Conservation (phyloP, 75 land plant species). For the Selaginella moellendorffii region DNA sequence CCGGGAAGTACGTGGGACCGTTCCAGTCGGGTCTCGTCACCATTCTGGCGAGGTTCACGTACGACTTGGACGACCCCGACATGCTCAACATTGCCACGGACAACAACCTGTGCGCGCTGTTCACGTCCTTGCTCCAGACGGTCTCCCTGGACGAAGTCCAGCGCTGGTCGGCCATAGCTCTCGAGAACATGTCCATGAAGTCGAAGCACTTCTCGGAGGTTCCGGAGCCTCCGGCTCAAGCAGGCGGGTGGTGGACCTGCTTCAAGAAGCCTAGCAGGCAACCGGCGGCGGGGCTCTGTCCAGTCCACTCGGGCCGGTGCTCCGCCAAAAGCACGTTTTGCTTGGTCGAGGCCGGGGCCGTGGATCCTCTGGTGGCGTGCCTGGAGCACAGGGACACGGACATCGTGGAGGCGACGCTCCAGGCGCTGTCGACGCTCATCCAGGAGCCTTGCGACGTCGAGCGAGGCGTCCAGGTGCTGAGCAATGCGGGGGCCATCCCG, state of each 20-base stretch:
- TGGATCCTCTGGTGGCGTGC: neutral
- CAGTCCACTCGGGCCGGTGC: slow-evolving; percentile 61
- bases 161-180: slow-evolving; percentile 49
- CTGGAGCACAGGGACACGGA: slow-evolving; percentile 38
- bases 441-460: slow-evolving; percentile 41
- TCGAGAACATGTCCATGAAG: slow-evolving; percentile 65
- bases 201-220: slow-evolving; percentile 42
- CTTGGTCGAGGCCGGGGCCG: slow-evolving; percentile 58
- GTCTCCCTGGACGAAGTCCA: slow-evolving; percentile 76
- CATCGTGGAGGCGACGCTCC: slow-evolving; percentile 74
- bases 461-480: slow-evolving; percentile 41
- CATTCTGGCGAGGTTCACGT: slow-evolving; percentile 65
- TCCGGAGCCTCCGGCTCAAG: slow-evolving; percentile 28
- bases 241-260: neutral
- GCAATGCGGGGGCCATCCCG: slow-evolving; percentile 21
- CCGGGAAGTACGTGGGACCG: slow-evolving; percentile 36
- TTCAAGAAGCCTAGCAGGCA: slow-evolving; percentile 5
- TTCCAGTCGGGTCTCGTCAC: slow-evolving; percentile 62
- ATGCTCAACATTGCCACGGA: slow-evolving; percentile 38
- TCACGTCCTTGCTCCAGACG: slow-evolving; percentile 48
- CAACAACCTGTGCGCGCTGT: slow-evolving; percentile 47
- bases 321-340: slow-evolving; percentile 67
- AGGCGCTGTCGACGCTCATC: slow-evolving; percentile 63
- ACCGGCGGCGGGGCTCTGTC: slow-evolving; percentile 32
- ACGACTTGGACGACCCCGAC: slow-evolving; percentile 39